Evolutionary conservation across 768 basidiomycete species (phyloP), one percentile per base, ranked within the genome.

Genomic region (Kwoniella heveanensis): DNA sequence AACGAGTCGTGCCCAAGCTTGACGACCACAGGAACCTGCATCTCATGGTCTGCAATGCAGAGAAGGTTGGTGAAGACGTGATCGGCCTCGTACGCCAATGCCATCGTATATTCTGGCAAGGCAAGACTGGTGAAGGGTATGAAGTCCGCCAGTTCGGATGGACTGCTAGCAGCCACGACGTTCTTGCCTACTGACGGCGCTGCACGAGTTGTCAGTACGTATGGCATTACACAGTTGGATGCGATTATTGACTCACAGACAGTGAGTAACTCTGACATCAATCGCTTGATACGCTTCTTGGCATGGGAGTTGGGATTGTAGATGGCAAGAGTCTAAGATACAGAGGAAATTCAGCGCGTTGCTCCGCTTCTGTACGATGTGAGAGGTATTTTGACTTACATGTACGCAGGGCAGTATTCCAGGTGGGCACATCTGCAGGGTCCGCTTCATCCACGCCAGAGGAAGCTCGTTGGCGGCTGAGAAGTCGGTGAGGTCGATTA

Each of bases 11-110:
- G 67, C 12, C 74, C 69, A 4, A 76, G 63, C 51, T 86, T 83
- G 66, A 92, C 81, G 27, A 83, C 82, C 25, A 92, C 88, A 15
- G 90, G 90, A 57, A 88, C 83, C 27, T 88, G 86, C 78, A 88
- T 84, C 44, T 88, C 85, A 39, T 86, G 84, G 17, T 83, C 82
- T 4, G 68, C 46, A 8, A 77, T 25, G 22, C 54, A 54, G 19
- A 72, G 66, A 1, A 77, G 57, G 48, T 72, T 71, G 5, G 67
- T 65, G 57, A 74, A 74, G 6, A 77, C 76, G 26, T 73, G 69
- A 25, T 70, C 70, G 1, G 76, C 71, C 46, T 70, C 69, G 50
- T 60, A 74, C 1, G 76, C 73, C 26, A 77, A 44, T 7, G 67
- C 65, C 71, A 77, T 68, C 2, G 76, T 77, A 25, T 54, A 57